These are phyloP conservation scores for Pythium sukuiense DNA, from an alignment of 352 stramenopile species.

Conservation along the genomic window DNA sequence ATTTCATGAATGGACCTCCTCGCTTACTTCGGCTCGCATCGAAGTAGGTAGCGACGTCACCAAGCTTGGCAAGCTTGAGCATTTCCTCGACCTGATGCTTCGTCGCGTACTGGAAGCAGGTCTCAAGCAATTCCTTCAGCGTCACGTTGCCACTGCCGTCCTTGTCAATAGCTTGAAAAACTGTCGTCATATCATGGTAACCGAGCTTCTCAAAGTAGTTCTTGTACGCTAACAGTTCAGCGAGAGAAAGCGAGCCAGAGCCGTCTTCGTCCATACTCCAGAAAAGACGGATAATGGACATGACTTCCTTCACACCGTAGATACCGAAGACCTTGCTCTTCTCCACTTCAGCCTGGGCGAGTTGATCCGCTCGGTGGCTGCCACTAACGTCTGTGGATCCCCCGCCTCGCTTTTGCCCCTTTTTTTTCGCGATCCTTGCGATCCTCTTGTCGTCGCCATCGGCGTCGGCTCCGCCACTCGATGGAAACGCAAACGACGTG, in stretches of 20 bases:
- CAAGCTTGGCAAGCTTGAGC: slow-evolving; percentile 68
- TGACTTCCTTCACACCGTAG: slow-evolving; percentile 68
- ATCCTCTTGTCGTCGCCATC: neutral
- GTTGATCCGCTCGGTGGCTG: slow-evolving; percentile 11
- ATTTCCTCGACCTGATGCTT: slow-evolving; percentile 64
- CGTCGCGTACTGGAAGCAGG: slow-evolving; percentile 68
- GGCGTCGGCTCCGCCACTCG: neutral
- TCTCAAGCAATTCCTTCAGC: slow-evolving; percentile 57
- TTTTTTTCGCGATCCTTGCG: slow-evolving; percentile 7
- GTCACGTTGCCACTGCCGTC: slow-evolving; percentile 58
- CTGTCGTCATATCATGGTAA: slow-evolving; percentile 54
- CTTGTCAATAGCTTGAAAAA: slow-evolving; percentile 75
- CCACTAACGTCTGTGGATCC: slow-evolving; percentile 4
- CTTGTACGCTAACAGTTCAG: slow-evolving; percentile 56
- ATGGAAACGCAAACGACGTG: slow-evolving; percentile 46
- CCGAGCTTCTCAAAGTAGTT: slow-evolving; percentile 67
- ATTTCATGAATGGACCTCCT: neutral
- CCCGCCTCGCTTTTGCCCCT: neutral
- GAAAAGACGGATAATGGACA: slow-evolving; percentile 75
- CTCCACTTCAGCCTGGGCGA: slow-evolving; percentile 24
- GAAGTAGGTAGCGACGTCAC: slow-evolving; percentile 52
- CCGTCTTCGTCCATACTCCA: slow-evolving; percentile 69
- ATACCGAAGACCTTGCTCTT: slow-evolving; percentile 59
- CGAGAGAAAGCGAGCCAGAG: slow-evolving; percentile 55
- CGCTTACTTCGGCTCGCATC: slow-evolving; percentile 20